phyloP scores from a whole-genome alignment of 2,329 filamentous ascomycete genomes.

The Penicillium sp. region DNA sequence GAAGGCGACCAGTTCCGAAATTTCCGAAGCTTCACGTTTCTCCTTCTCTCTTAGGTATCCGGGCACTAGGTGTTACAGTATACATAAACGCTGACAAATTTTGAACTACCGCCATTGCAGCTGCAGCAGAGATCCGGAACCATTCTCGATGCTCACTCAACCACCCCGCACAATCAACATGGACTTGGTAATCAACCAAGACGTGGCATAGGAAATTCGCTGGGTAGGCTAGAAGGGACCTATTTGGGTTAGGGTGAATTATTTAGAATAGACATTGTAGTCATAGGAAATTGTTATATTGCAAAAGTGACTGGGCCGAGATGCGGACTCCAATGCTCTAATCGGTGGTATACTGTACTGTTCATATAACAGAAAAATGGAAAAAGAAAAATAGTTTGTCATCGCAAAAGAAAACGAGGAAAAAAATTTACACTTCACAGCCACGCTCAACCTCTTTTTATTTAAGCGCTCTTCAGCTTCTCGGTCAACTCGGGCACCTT shows the following conservation, averaged over 20 bases:
- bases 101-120: too few relatives aligned
- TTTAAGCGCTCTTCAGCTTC: conserved; percentile 70
- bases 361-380: conserved; percentile 13
- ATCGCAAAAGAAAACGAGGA: conserved; percentile 27
- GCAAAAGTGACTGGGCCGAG: conserved; percentile 12
- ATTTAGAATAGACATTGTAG: not conserved
- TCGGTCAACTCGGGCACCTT: conserved; percentile 95
- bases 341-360: conserved; percentile 26
- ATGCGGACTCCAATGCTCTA: conserved; percentile 16
- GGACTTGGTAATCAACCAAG: too few relatives aligned
- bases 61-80: too few relatives aligned
- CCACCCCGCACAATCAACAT: too few relatives aligned
- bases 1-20: too few relatives aligned
- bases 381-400: conserved; percentile 16
- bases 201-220: too few relatives aligned
- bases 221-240: not conserved
- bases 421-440: conserved; percentile 5
- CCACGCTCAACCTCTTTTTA: not conserved
- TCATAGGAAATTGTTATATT: conserved; percentile 14
- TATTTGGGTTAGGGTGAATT: not conserved
- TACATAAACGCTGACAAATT: too few relatives aligned
- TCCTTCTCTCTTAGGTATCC: too few relatives aligned
- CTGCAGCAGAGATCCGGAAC: too few relatives aligned
- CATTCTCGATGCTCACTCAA: too few relatives aligned
- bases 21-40: too few relatives aligned